phyloP scores from a whole-genome alignment of 768 basidiomycete species.

The Obba rivulosa region DNA sequence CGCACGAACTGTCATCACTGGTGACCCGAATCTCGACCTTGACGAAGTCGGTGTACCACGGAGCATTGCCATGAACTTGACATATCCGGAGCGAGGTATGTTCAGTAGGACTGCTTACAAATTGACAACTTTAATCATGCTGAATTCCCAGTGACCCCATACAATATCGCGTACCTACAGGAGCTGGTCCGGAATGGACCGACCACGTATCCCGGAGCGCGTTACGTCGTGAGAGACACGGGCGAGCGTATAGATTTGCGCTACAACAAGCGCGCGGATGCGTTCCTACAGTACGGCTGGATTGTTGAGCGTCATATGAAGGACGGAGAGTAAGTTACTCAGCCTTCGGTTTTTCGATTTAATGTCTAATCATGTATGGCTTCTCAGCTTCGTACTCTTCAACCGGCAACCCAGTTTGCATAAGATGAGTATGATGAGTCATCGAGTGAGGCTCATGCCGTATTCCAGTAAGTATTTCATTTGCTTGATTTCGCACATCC shows the following conservation, averaged over 20 bases:
- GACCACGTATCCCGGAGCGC: conserved; percentile 89
- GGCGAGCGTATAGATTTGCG: conserved; percentile 95
- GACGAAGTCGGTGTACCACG: conserved; percentile 96
- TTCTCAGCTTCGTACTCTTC: conserved; percentile 78
- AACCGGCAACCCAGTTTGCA: conserved; percentile 98
- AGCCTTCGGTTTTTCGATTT: neutral
- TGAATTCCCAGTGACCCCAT: conserved; percentile 79
- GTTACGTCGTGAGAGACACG: conserved; percentile 95
- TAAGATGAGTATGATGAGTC: conserved; percentile 99
- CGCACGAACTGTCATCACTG: conserved; percentile 97
- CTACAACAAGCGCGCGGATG: conserved; percentile 94
- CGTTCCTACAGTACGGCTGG: conserved; percentile 96
- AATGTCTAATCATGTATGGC: no score
- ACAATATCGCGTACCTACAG: conserved; percentile 92
- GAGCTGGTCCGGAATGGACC: conserved; percentile 95
- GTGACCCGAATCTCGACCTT: conserved; percentile 93
- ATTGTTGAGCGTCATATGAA: conserved; percentile 96
- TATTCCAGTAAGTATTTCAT: conserved; percentile 77
- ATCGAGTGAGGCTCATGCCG: conserved; percentile 94
- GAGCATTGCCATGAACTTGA: conserved; percentile 96
- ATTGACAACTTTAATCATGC: conserved; percentile 5
- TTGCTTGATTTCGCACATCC: neutral
- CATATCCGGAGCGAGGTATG: conserved; percentile 92
- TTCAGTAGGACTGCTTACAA: neutral
- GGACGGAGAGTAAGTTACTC: conserved; percentile 88